Conservation (phyloP, 2,329 filamentous ascomycete genomes). For the Neofusicoccum cordaticola region DNA sequence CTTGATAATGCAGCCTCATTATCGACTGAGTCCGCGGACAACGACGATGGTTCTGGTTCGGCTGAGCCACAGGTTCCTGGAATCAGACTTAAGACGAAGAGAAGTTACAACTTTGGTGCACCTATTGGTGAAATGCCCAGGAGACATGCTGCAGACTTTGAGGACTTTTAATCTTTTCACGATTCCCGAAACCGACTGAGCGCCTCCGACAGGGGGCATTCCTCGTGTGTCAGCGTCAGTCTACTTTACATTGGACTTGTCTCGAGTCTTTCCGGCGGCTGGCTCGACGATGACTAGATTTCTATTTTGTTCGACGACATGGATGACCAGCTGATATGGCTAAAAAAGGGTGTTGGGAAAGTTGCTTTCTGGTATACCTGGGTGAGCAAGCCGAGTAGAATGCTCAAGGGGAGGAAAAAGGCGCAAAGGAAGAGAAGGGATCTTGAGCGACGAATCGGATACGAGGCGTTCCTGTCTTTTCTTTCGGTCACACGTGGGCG, state of each 20-base stretch:
- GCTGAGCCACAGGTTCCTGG: slow-evolving; percentile 27
- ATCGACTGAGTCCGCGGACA: slow-evolving; percentile 21
- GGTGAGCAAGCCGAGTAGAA: background rate
- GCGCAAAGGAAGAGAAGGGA: slow-evolving; percentile 2
- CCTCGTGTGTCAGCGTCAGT: slow-evolving; percentile 1
- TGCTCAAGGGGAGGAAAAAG: background rate
- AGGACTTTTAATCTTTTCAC: slow-evolving; percentile 8
- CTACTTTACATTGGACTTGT: background rate
- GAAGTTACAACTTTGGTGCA: slow-evolving; percentile 34
- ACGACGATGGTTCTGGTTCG: background rate
- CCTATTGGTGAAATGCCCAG: slow-evolving; percentile 27
- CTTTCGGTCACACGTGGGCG: background rate
- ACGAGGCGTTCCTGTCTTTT: background rate
- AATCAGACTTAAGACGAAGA: slow-evolving; percentile 32
- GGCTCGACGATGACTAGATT: background rate
- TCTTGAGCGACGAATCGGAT: background rate
- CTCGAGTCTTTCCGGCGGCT: slow-evolving; percentile 7
- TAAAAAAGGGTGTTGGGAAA: slow-evolving; percentile 4
- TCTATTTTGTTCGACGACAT: background rate
- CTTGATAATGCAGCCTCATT: slow-evolving; percentile 22
- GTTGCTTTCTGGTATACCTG: background rate
- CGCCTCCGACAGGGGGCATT: background rate
- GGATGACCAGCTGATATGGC: background rate
- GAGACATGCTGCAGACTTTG: slow-evolving; percentile 11
- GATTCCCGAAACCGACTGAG: background rate